These are phyloP conservation scores for Dothistroma pini DNA, from an alignment of 2,329 filamentous ascomycete genomes.

Conservation along the genomic window DNA sequence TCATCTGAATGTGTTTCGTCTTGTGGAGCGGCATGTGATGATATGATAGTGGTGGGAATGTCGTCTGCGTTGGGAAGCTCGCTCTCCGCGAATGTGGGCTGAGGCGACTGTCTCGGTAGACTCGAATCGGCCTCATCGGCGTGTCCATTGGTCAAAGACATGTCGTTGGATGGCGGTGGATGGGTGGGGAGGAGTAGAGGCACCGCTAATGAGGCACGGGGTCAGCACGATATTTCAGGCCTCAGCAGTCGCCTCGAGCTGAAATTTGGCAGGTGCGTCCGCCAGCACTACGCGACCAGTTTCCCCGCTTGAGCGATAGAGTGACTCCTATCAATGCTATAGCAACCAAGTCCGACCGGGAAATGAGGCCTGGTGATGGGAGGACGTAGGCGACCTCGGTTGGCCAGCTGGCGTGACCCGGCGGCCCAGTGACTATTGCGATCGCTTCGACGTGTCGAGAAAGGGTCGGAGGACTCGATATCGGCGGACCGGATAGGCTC, in stretches of 20 bases:
- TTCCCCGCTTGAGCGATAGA: conserved; percentile 36
- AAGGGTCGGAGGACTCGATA: conserved; percentile 12
- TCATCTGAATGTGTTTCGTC: conserved; percentile 41
- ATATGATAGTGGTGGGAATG: conserved; percentile 43
- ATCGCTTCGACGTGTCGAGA: conserved; percentile 16
- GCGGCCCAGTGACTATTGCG: conserved; percentile 9
- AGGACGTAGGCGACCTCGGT: conserved; percentile 23
- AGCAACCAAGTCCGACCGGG: conserved; percentile 40
- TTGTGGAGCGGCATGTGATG: conserved; percentile 36
- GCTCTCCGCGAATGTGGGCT: conserved; percentile 62
- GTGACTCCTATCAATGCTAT: conserved; percentile 22
- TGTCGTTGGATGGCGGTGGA: conserved; percentile 46
- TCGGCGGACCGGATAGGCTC: conserved; percentile 19
- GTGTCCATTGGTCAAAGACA: conserved; percentile 66
- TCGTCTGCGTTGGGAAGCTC: conserved; percentile 71
- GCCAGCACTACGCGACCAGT: conserved; percentile 42
- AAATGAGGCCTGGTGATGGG: conserved; percentile 30
- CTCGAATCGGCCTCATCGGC: conserved; percentile 53
- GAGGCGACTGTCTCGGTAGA: conserved; percentile 42
- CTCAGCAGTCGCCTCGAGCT: conserved; percentile 28
- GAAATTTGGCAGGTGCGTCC: conserved; percentile 31
- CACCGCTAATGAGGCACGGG: conserved; percentile 49
- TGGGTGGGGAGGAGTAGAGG: conserved; percentile 61
- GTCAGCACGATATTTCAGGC: conserved; percentile 40
- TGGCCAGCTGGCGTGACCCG: conserved; percentile 19